Evolutionary conservation across 208 protist species (phyloP).

Genomic region (Crithidia sp.): DNA sequence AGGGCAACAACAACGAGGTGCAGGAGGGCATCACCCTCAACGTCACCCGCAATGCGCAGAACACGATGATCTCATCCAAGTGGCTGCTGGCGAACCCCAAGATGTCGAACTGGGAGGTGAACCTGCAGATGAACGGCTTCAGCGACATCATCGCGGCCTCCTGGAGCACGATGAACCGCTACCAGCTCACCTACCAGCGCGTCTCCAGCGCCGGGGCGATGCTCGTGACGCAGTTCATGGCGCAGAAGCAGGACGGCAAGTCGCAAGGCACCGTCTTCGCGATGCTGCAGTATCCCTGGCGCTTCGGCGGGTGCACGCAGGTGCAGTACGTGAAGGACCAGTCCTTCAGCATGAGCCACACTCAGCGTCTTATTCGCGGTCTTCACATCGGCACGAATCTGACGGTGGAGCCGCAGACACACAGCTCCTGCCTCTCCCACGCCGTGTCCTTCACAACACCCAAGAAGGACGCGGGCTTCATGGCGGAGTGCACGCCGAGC

Average conservation of each 20-base stretch:
- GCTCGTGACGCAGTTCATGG: slow-evolving; percentile 87
- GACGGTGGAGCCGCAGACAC: slow-evolving; percentile 58
- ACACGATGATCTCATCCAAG: slow-evolving; percentile 87
- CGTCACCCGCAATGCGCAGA: slow-evolving; percentile 77
- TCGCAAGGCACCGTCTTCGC: slow-evolving; percentile 80
- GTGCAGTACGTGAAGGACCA: slow-evolving; percentile 90
- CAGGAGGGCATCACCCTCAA: slow-evolving; percentile 81
- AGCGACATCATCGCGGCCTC: slow-evolving; percentile 77
- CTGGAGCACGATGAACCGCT: slow-evolving; percentile 88
- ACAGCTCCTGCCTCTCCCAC: slow-evolving; percentile 71
- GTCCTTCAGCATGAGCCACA: slow-evolving; percentile 73
- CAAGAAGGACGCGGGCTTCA: slow-evolving; percentile 60
- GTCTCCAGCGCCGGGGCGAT: slow-evolving; percentile 76
- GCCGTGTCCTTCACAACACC: slow-evolving; percentile 63
- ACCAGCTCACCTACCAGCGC: slow-evolving; percentile 90
- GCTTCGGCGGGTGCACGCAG: slow-evolving; percentile 80
- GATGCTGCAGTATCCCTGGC: slow-evolving; percentile 90
- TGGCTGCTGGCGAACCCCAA: slow-evolving; percentile 79
- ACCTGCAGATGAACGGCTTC: slow-evolving; percentile 91
- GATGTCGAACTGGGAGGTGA: slow-evolving; percentile 88
- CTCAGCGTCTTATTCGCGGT: slow-evolving; percentile 82
- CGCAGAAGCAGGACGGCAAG: slow-evolving; percentile 84
- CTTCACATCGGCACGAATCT: slow-evolving; percentile 83
- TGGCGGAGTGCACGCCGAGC: slow-evolving; percentile 68
- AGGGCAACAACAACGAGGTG: slow-evolving; percentile 69